Conservation (phyloP, 176 grass and related monocot species). For the Puya raimondii region DNA sequence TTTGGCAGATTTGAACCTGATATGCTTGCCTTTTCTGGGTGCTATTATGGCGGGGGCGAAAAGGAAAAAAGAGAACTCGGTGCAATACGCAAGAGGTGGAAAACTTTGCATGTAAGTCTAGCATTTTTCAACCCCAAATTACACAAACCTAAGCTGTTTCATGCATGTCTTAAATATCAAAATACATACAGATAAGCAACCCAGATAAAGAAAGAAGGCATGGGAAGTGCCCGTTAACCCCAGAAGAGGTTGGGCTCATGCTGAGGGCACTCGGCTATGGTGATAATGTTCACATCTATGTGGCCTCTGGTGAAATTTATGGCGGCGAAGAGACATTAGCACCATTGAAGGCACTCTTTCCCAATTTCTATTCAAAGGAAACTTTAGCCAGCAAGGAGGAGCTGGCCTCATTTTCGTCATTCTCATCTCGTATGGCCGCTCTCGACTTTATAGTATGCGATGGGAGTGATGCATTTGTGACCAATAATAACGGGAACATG, state of each 20-base stretch:
- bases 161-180: conserved; percentile 7
- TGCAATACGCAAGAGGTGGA: conserved; percentile 63
- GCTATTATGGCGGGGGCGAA: conserved; percentile 73
- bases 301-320: conserved; percentile 77
- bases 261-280: conserved; percentile 57
- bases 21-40: conserved; percentile 85
- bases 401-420: conserved; percentile 47
- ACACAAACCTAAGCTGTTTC: neutral
- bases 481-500: conserved; percentile 84
- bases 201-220: conserved; percentile 69
- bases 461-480: conserved; percentile 75
- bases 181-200: conserved; percentile 41
- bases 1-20: conserved; percentile 73
- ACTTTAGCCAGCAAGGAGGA: conserved; percentile 61
- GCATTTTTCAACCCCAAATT: conserved; percentile 5
- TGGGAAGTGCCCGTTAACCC: conserved; percentile 71
- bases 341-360: conserved; percentile 52
- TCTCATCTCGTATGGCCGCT: conserved; percentile 67
- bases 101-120: conserved; percentile 56
- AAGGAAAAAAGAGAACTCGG: conserved; percentile 60
- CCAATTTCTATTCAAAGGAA: conserved; percentile 71
- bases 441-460: conserved; percentile 79
- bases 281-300: conserved; percentile 55
- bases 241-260: conserved; percentile 76
- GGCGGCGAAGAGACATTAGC: conserved; percentile 50